Evolutionary conservation across 1,284 basidiomycete species (phyloP).

Genomic region (Tetrapyrgos nigripes): DNA sequence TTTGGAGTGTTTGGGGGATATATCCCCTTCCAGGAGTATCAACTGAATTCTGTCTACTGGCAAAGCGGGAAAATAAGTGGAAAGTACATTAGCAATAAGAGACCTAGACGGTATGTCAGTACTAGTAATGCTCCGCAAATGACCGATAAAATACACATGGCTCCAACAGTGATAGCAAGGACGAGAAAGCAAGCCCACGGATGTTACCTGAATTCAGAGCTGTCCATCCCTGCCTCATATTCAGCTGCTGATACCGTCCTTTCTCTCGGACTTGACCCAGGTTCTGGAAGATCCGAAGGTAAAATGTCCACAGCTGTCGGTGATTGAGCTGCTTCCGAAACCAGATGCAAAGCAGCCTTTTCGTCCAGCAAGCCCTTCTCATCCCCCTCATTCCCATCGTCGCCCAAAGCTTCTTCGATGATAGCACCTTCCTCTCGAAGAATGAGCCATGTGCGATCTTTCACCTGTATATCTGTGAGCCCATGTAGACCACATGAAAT

Average conservation of each 20-base stretch:
- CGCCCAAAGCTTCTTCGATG: conserved; percentile 65
- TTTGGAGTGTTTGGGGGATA: too few species aligned
- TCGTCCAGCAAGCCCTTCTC: conserved; percentile 44
- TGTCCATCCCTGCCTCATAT: background rate
- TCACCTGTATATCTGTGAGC: conserved; percentile 40
- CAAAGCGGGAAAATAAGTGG: too few species aligned
- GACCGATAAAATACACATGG: too few species aligned
- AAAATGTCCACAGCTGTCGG: conserved; percentile 1
- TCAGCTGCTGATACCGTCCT: background rate
- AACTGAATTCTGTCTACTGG: too few species aligned
- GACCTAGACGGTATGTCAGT: too few species aligned
- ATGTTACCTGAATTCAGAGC: background rate
- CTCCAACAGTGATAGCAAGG: too few species aligned
- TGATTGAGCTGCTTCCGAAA: background rate
- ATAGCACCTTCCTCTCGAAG: conserved; percentile 70
- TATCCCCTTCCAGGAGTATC: too few species aligned
- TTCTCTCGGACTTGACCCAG: background rate
- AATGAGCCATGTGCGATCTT: conserved; percentile 58
- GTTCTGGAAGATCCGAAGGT: background rate
- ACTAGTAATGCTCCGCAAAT: too few species aligned
- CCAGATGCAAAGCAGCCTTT: conserved; percentile 30
- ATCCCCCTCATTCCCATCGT: conserved; percentile 46
- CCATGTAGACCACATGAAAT: background rate
- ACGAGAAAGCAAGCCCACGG: background rate
- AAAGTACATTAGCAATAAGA: too few species aligned